These are phyloP conservation scores for Cytospora piceicola DNA, from an alignment of 2,329 filamentous ascomycete species.

Conservation along the genomic window DNA sequence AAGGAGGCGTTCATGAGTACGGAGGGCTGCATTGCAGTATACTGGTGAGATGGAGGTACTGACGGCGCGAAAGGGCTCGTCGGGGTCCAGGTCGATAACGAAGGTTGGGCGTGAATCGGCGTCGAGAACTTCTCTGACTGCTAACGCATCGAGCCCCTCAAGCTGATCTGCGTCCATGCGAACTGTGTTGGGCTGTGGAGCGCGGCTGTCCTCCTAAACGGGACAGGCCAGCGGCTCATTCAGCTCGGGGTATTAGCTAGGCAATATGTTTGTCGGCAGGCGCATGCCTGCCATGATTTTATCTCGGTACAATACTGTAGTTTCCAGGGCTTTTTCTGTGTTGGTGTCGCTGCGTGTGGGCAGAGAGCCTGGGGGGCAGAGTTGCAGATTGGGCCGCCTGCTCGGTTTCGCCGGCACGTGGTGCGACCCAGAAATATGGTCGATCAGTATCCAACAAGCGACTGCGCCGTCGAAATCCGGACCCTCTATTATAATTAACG, in stretches of 20 bases:
- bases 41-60: conserved; percentile 38
- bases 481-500: too few relatives aligned
- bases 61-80: conserved; percentile 33
- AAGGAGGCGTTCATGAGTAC: conserved; percentile 40
- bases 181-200: not conserved
- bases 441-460: not conserved
- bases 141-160: conserved; percentile 33
- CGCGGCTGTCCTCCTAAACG: conserved; percentile 16
- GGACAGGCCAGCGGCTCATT: conserved; percentile 11
- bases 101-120: conserved; percentile 45
- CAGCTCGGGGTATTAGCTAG: conserved; percentile 7
- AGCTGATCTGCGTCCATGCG: conserved; percentile 26
- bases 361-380: not conserved
- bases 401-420: not conserved
- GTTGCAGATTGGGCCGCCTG: not conserved
- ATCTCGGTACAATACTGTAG: too few relatives aligned
- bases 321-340: not conserved
- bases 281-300: conserved; percentile 1
- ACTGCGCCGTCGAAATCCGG: not conserved
- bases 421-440: not conserved
- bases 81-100: conserved; percentile 44
- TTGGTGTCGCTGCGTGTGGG: not conserved
- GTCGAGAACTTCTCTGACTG: conserved; percentile 41
- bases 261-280: conserved; percentile 14
- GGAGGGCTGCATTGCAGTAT: conserved; percentile 43